Evolutionary conservation across 2,329 filamentous ascomycete genomes (phyloP).

Genomic region (Aspergillus floridensis): DNA sequence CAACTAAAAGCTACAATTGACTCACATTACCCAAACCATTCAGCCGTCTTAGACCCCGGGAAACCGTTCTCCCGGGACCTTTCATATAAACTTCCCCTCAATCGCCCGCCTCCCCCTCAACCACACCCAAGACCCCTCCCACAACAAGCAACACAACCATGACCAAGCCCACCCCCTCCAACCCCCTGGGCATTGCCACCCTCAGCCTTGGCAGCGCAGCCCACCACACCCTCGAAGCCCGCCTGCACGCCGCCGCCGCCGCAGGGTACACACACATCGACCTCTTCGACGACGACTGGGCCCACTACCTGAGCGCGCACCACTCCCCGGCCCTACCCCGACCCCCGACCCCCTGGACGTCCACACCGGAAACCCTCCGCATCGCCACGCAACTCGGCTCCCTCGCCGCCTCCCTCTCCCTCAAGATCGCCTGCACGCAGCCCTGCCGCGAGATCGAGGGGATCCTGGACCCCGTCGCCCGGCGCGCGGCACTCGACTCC

Average conservation of each 20-base stretch:
- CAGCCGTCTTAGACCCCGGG: background rate
- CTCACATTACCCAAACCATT: background rate
- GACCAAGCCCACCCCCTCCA: conserved; percentile 18
- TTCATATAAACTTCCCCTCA: background rate
- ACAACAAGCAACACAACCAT: conserved; percentile 5
- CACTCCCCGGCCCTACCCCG: conserved; percentile 17
- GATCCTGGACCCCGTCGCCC: conserved; percentile 28
- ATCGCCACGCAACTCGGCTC: conserved; percentile 29
- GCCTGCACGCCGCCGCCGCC: conserved; percentile 30
- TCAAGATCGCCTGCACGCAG: conserved; percentile 34
- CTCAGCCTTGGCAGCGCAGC: conserved; percentile 32
- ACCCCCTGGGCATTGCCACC: conserved; percentile 33
- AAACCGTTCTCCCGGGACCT: background rate
- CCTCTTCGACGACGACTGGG: conserved; percentile 38
- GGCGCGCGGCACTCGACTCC: conserved; percentile 22
- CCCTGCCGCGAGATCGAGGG: conserved; percentile 34
- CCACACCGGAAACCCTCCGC: conserved; percentile 25
- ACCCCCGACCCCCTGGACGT: conserved; percentile 25
- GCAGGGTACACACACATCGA: conserved; percentile 34
- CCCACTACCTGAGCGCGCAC: conserved; percentile 30
- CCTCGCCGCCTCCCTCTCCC: conserved; percentile 30
- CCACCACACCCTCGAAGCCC: conserved; percentile 27
- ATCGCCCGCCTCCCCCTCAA: background rate
- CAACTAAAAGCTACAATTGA: background rate
- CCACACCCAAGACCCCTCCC: conserved; percentile 20